Percentiles rank a stretch among this genome's conserved stretches.
phyloP scores from a whole-genome alignment of 163 green algal species.

The Chlamydomonas reinhardtii region DNA sequence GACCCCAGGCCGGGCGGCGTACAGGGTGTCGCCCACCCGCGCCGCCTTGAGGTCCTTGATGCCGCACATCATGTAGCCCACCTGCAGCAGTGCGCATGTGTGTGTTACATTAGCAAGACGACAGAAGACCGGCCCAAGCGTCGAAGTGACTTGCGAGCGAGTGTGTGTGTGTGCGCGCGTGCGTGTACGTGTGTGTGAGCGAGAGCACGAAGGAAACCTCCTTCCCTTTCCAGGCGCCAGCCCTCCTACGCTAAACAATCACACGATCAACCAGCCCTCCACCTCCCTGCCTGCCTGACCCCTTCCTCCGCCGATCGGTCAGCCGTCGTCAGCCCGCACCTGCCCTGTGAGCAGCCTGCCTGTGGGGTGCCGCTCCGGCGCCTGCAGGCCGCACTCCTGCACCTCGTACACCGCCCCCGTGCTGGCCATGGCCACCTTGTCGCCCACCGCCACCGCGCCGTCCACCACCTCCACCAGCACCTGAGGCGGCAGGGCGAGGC shows the following conservation, averaged over 20 bases:
- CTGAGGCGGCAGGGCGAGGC: too few relatives aligned
- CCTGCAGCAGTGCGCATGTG: conserved; percentile 53
- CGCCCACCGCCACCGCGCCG: conserved; percentile 63
- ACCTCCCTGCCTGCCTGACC: too few relatives aligned
- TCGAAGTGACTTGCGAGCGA: too few relatives aligned
- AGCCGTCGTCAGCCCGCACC: conserved; percentile 22
- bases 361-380: conserved; percentile 81
- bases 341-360: conserved; percentile 86
- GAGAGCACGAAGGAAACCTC: too few relatives aligned
- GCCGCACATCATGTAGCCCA: conserved; percentile 94
- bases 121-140: too few relatives aligned
- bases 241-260: too few relatives aligned
- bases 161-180: background rate
- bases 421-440: conserved; percentile 54
- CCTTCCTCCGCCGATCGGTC: too few relatives aligned
- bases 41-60: conserved; percentile 81
- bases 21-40: conserved; percentile 89
- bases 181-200: too few relatives aligned
- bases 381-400: conserved; percentile 63
- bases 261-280: too few relatives aligned
- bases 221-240: too few relatives aligned
- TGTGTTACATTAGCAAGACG: too few relatives aligned
- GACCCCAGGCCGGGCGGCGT: conserved; percentile 49
- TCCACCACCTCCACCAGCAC: conserved; percentile 67
- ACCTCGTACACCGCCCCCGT: conserved; percentile 69